phyloP scores from a whole-genome alignment of 83 land plant genomes.

The Diphasiastrum complanatum region DNA sequence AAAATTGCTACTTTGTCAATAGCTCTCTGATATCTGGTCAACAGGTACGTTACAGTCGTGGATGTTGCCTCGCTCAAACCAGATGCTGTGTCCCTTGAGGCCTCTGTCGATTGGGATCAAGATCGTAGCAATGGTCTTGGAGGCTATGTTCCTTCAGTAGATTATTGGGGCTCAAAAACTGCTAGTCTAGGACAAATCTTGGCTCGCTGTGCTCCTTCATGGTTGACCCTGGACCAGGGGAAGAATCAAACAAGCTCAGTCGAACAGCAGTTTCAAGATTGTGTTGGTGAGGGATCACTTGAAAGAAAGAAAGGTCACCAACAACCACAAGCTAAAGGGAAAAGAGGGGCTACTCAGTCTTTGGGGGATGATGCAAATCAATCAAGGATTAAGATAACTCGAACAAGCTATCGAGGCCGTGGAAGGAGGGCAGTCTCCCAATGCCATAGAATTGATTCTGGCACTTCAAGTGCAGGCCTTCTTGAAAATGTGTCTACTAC shows the following conservation, averaged over 20 bases:
- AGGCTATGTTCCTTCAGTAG: neutral
- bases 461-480: too few species aligned
- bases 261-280: neutral
- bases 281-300: neutral
- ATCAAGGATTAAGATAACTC: neutral
- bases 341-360: too few species aligned
- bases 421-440: neutral
- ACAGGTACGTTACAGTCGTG: conserved; percentile 78
- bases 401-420: neutral
- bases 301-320: neutral
- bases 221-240: too few species aligned
- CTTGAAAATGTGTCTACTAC: conserved; percentile 1
- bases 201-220: conserved; percentile 1
- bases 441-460: too few species aligned
- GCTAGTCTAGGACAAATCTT: conserved; percentile 19
- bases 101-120: conserved; percentile 32
- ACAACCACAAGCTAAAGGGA: too few species aligned
- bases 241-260: too few species aligned
- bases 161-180: conserved; percentile 6
- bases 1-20: neutral
- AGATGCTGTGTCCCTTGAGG: conserved; percentile 45
- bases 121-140: neutral
- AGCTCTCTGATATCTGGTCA: neutral
- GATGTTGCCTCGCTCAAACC: conserved; percentile 81
- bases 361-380: too few species aligned